Base-by-base conservation (phyloP, 2,329 filamentous ascomycete species). In the Diaporthe citri region DNA sequence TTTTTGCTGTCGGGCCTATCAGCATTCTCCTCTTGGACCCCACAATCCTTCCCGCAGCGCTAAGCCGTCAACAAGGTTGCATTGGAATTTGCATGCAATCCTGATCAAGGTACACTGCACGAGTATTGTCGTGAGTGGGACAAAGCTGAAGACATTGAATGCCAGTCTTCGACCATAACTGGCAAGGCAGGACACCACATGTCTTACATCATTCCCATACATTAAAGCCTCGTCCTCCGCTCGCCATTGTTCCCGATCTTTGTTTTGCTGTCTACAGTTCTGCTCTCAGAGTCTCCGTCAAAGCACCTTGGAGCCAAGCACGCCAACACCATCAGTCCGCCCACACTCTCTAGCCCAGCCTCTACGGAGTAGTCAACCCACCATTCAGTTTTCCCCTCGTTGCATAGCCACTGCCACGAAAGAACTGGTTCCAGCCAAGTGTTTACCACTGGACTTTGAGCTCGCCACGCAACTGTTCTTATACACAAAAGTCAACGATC, bases 11-110 rank as follows among this genome's bases (percentile, higher is more conserved):
- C 48, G 39, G 34, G 12, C 64, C 64, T 69, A 69, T 69, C 48
- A 55, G n/a, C 64, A 55, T 41, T 39, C 22, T 41, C 17, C 34
- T 28, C 64, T 69, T 55, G 64, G 64, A 52, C 64, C 64, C 64
- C 64, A 69, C 64, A 69, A 69, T 69, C 64, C 64, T 55, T 41
- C 64, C 64, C 48, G 48, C 34, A 69, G 64, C 48, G 48, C 64
- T 69, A 55, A 69, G 64, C 64, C 64, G 64, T 51, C 48, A 9
- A 55, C 34, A 52, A 39, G 64, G 64, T 69, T 69, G 22, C 64
- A 69, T 41, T 69, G 64, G 64, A 69, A 69, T 69, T 4, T 41
- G 48, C 34, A 55, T 41, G 64, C 64, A 52, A 69, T 55, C 64
- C 64, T 52, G 22, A 17, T 20, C 46, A 5, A 67, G 28, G 64